Percentiles rank a stretch among this genome's conserved stretches.
These are phyloP conservation scores for Biancaea sappan DNA, from an alignment of 306 rosid genomes.

Conservation along the genomic window DNA sequence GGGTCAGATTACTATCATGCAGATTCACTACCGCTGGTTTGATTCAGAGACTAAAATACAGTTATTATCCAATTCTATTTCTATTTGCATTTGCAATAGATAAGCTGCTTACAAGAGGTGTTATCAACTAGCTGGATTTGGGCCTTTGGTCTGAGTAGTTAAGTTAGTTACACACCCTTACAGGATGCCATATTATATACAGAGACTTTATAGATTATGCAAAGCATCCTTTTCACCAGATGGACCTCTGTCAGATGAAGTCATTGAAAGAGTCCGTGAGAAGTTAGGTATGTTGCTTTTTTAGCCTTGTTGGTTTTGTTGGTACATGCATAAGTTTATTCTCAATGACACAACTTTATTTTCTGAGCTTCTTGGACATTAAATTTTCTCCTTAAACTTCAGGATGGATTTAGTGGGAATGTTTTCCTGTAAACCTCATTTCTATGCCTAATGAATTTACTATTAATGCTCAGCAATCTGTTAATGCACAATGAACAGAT, in stretches of 20 bases:
- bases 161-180: constrained; percentile 71
- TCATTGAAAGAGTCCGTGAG: constrained; percentile 71
- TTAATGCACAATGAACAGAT: constrained; percentile 1
- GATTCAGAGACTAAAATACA: constrained; percentile 46
- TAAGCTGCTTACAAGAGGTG: constrained; percentile 53
- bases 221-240: constrained; percentile 60
- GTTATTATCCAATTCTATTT: constrained; percentile 34
- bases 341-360: background rate
- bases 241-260: constrained; percentile 88
- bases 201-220: constrained; percentile 88
- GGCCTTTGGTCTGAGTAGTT: constrained; percentile 56
- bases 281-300: constrained; percentile 66
- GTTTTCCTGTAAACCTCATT: constrained; percentile 16
- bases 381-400: constrained; percentile 16
- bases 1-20: constrained; percentile 54
- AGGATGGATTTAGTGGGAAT: constrained; percentile 6
- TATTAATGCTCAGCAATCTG: background rate
- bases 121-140: constrained; percentile 58
- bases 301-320: constrained; percentile 17
- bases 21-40: constrained; percentile 50
- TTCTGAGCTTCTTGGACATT: background rate
- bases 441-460: constrained; percentile 11
- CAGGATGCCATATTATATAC: constrained; percentile 92
- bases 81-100: constrained; percentile 35
- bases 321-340: background rate